These are phyloP conservation scores for Mycena alexandri DNA, from an alignment of 768 basidiomycete genomes.

Conservation along the genomic window DNA sequence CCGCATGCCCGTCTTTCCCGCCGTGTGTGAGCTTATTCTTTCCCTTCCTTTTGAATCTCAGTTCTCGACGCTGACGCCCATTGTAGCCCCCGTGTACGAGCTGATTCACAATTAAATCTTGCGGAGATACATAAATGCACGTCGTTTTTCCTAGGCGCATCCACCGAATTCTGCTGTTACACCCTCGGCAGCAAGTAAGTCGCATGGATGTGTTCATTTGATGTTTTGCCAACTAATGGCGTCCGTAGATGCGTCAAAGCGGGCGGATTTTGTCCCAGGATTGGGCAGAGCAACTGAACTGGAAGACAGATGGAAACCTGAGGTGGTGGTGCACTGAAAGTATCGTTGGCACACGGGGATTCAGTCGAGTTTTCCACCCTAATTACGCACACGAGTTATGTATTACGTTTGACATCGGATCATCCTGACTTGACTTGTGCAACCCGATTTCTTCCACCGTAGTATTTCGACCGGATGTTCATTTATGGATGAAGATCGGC, in stretches of 20 bases:
- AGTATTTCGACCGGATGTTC: too few relatives aligned
- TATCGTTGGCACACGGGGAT: too few relatives aligned
- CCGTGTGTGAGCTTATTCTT: too few relatives aligned
- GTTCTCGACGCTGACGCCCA: not conserved
- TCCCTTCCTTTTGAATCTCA: not conserved
- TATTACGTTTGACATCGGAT: too few relatives aligned
- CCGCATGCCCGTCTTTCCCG: slow-evolving; percentile 4
- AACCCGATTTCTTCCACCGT: too few relatives aligned
- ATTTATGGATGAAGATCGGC: too few relatives aligned
- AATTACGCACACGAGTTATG: too few relatives aligned
- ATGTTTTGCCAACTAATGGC: not conserved
- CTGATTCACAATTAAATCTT: not conserved
- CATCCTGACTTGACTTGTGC: too few relatives aligned
- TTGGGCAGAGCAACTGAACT: slow-evolving; percentile 10
- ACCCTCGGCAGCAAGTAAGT: slow-evolving; percentile 8
- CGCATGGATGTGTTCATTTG: not conserved
- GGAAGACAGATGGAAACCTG: not conserved
- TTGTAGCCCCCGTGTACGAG: slow-evolving; percentile 8
- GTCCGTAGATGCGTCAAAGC: not conserved
- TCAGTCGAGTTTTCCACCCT: too few relatives aligned
- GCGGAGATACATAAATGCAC: not conserved
- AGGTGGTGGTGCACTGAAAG: too few relatives aligned
- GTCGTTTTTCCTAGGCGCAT: slow-evolving; percentile 1
- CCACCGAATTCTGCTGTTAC: not conserved
- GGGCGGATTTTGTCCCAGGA: not conserved